Evolutionary conservation across 306 rosid genomes (phyloP), one percentile per base, ranked within the genome.

Genomic region (Lathyrus oleraceus): DNA sequence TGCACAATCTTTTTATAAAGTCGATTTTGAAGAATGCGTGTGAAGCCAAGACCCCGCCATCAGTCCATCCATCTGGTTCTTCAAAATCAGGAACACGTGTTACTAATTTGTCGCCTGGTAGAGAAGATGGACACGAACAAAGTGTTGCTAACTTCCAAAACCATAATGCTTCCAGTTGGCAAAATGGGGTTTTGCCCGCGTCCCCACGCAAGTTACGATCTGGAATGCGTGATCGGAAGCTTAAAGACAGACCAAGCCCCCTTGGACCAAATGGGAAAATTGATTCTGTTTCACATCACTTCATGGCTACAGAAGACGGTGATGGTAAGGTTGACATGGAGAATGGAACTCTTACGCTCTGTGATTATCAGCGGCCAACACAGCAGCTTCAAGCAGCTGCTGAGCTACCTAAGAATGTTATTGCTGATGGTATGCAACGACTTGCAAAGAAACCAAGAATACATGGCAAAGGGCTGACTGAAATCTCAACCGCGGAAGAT

Each of bases 181-280:
- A 92, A 2, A 95, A 91, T 82, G 99, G 99, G 67, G 95, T 82
- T 81, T 72, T 91, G 77, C 87, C 91, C 0, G 70, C 47, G 21
- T 91, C 97, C 65, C 91, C 95, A 2, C 85, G 88, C 8, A 94
- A 89, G 87, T 82, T 85, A 30, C 76, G 97, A 76, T 76, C 92
- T 10, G 85, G 70, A 19, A 75, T 85, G 51, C 96, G 91, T 4
- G 97, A 90, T 14, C 85, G 95, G 72, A 95, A 83, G 91, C 83
- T 64, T 47, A 85, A 83, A 83, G 99, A 94, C 79, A 87, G 99
- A 69, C 95, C 92, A 61, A 95, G 99, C 77, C 96, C 92, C 39
- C 97, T 91, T 72, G 99, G 99, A 69, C 97, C 92, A 45, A 95
- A 91, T 83, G 97, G 96, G 79, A 91, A 89, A 86, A 83, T 81